Percentiles rank a stretch among this genome's conserved stretches.
Evolutionary conservation across 805 yeast genomes (phyloP).

Genomic region (Vanderwaltozyma polyspora): DNA sequence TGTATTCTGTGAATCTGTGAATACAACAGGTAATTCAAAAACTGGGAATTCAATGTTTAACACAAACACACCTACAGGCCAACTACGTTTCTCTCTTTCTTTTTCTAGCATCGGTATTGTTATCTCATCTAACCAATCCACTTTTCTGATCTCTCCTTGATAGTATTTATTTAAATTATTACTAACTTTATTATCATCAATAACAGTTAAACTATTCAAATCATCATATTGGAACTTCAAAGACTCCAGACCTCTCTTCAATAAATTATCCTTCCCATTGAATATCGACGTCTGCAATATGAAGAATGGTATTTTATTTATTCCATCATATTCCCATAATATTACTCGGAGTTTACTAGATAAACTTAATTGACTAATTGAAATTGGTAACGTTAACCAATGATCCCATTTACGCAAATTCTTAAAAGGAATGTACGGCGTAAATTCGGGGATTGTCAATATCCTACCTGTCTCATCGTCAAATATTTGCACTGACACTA

Average conservation of each 20-base stretch:
- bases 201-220: constrained; percentile 20
- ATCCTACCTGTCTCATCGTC: constrained; percentile 34
- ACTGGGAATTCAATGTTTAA: constrained; percentile 47
- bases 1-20: constrained; percentile 41
- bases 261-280: constrained; percentile 40
- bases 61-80: constrained; percentile 22
- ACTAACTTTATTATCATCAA: constrained; percentile 33
- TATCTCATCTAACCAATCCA: constrained; percentile 67
- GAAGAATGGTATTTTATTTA: constrained; percentile 45
- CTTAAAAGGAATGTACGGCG: constrained; percentile 39
- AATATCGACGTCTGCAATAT: constrained; percentile 50
- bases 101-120: constrained; percentile 41
- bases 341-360: constrained; percentile 49
- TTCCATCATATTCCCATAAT: constrained; percentile 58
- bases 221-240: constrained; percentile 30
- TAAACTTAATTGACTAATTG: constrained; percentile 57
- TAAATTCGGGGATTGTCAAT: constrained; percentile 37
- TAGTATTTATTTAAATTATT: constrained; percentile 49
- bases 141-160: constrained; percentile 47
- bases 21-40: constrained; percentile 65
- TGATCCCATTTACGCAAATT: constrained; percentile 50
- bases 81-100: constrained; percentile 10
- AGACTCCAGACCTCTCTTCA: constrained; percentile 64
- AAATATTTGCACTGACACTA: constrained; percentile 36
- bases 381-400: constrained; percentile 63